Evolutionary conservation across 208 protist species (phyloP).

Genomic region (Vickermania ingenoplastis): DNA sequence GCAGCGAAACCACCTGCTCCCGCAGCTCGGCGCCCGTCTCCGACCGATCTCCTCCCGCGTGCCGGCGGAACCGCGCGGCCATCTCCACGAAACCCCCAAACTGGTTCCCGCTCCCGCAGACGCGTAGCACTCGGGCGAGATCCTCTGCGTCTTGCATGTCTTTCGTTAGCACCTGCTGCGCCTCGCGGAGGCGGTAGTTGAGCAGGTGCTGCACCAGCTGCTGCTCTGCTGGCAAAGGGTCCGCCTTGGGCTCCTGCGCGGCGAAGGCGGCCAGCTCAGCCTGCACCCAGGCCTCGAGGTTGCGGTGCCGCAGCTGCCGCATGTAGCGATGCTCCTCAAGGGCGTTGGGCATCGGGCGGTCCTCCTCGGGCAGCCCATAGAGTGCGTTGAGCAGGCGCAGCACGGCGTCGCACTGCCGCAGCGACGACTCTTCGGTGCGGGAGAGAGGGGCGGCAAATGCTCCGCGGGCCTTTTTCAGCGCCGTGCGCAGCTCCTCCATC

Average conservation of each 20-base stretch:
- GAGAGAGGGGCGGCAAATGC: slow-evolving; percentile 15
- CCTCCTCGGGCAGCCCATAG: slow-evolving; percentile 69
- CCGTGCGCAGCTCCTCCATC: slow-evolving; percentile 27
- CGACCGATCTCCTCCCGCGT: slow-evolving; percentile 9
- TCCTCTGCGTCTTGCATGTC: slow-evolving; percentile 30
- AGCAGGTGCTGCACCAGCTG: slow-evolving; percentile 71
- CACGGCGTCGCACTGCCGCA: slow-evolving; percentile 46
- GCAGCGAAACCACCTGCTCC: slow-evolving; percentile 63
- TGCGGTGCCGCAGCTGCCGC: slow-evolving; percentile 60
- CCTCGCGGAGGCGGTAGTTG: slow-evolving; percentile 62
- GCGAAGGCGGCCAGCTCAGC: slow-evolving; percentile 26
- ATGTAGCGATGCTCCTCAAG: slow-evolving; percentile 64
- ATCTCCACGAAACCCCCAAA: slow-evolving; percentile 73
- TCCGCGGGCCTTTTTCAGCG: slow-evolving; percentile 6
- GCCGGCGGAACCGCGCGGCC: slow-evolving; percentile 2
- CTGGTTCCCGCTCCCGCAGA: slow-evolving; percentile 81
- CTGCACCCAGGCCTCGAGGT: slow-evolving; percentile 65
- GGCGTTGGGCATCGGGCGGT: slow-evolving; percentile 48
- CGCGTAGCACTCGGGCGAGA: slow-evolving; percentile 53
- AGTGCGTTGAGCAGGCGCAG: slow-evolving; percentile 61
- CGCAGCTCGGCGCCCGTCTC: slow-evolving; percentile 36
- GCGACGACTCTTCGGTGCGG: slow-evolving; percentile 32
- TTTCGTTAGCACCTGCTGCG: slow-evolving; percentile 28
- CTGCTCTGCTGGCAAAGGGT: slow-evolving; percentile 19
- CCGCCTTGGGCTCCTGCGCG: slow-evolving; percentile 6